Percentiles rank a stretch among this genome's conserved stretches.
Evolutionary conservation across 2,329 filamentous ascomycete genomes (phyloP).

Genomic region (Camillea tinctor): DNA sequence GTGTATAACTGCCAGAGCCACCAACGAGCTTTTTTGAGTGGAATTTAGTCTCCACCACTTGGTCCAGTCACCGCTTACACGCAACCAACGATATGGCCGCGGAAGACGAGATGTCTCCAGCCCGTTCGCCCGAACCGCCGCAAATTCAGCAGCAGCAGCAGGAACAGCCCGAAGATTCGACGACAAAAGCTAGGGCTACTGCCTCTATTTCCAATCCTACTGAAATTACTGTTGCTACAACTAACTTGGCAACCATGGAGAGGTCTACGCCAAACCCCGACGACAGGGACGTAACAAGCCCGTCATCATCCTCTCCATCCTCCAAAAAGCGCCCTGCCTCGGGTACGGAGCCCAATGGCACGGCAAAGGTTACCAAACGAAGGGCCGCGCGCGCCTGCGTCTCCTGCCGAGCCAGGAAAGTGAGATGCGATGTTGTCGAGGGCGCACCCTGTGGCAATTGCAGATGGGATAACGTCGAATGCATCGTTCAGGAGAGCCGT

Average conservation of each 20-base stretch:
- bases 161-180: constrained; percentile 15
- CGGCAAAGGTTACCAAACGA: constrained; percentile 64
- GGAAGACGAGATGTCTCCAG: constrained; percentile 20
- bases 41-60: not conserved
- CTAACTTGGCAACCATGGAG: constrained; percentile 8
- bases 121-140: constrained; percentile 26
- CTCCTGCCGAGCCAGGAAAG: constrained; percentile 78
- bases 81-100: constrained; percentile 20
- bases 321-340: constrained; percentile 34
- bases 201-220: not conserved
- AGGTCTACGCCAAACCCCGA: constrained; percentile 15
- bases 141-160: not conserved
- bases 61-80: not conserved
- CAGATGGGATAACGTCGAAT: constrained; percentile 75
- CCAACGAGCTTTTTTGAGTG: not conserved
- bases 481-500: constrained; percentile 76
- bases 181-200: constrained; percentile 5
- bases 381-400: constrained; percentile 90
- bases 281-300: constrained; percentile 11
- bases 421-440: constrained; percentile 91
- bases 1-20: no score
- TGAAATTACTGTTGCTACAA: not conserved
- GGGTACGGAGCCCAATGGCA: constrained; percentile 32
- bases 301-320: constrained; percentile 15
- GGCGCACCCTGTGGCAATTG: constrained; percentile 86